Base-by-base conservation (phyloP, 345 rosid species). In the Salix arbutifolia region DNA sequence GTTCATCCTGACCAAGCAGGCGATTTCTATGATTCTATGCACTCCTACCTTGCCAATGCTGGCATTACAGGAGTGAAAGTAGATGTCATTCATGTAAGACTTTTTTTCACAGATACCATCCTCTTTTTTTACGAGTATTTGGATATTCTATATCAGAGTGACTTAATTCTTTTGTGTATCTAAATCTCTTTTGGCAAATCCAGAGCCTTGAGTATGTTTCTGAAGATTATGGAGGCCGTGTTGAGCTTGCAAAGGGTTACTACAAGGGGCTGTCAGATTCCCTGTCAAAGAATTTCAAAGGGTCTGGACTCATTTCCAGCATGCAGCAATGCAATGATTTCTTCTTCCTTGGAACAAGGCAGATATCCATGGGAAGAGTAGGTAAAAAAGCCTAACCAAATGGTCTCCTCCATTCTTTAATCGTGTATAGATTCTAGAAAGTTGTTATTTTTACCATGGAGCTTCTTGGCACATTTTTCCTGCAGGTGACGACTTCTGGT, bases 261-360 rank as follows among this genome's bases (percentile, higher is more conserved):
- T 94, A 88, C 80, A 81, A 85, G 73, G 96, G 92, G 16, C 77
- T 92, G 8, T 80, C 88, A 4, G 75, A 87, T 68, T 94, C 98
- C 16, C 82, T 92, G 62, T n/a, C 79, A 58, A 91, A 87, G 84
- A 92, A 94, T 83, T 91, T 94, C 83, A 89, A 84, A 38, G 98
- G 97, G 76, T 84, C 83, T 5, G 97, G 89, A 71, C 74, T 94
- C 31, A 86, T 91, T 74, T 84, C 94, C 10, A 92, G 98, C 84
- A 92, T 94, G 98, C 95, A 92, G 78, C 98, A 92, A 23, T 89
- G 96, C 89, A 94, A 92, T 58, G 97, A 94, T 81, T 94, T 92
- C 83, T 88, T 91, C 82, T 83, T 89, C 91, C 95, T 94, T 48
- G 98, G 96, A 21, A 92, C 97, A 6, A 83, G 85, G 70, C 90